Evolutionary conservation across 2,329 filamentous ascomycete genomes (phyloP).

Genomic region (Drechslera avenae): DNA sequence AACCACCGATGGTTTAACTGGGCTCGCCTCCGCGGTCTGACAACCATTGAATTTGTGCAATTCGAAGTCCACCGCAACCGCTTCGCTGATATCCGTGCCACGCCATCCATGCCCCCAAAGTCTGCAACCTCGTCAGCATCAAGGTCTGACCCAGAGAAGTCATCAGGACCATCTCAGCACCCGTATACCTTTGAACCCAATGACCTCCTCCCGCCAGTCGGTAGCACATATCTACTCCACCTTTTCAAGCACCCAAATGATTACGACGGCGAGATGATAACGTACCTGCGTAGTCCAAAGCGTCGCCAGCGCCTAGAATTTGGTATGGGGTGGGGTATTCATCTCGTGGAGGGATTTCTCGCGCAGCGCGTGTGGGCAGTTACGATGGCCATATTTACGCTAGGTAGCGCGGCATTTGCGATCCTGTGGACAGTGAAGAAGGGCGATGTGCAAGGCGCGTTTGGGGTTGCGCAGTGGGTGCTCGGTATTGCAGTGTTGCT

Average conservation of each 20-base stretch:
- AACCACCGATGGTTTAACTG: constrained; percentile 41
- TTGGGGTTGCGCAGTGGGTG: constrained; percentile 48
- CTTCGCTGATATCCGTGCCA: constrained; percentile 47
- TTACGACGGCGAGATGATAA: constrained; percentile 47
- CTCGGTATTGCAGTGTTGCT: constrained; percentile 40
- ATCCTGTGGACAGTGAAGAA: constrained; percentile 40
- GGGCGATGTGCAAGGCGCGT: constrained; percentile 49
- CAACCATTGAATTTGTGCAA: constrained; percentile 47
- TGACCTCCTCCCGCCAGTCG: constrained; percentile 48
- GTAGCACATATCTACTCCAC: constrained; percentile 46
- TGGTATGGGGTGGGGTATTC: constrained; percentile 49
- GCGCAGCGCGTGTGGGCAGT: constrained; percentile 42
- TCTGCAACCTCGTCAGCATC: constrained; percentile 17
- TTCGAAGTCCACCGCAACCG: constrained; percentile 50
- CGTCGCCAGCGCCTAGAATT: constrained; percentile 37
- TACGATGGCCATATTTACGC: constrained; percentile 34
- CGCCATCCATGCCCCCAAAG: constrained; percentile 45
- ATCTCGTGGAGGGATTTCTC: constrained; percentile 49
- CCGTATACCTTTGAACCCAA: constrained; percentile 47
- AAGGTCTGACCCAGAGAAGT: constrained; percentile 15
- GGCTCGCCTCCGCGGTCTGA: constrained; percentile 43
- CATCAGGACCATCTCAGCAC: constrained; percentile 25
- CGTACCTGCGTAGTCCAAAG: constrained; percentile 46
- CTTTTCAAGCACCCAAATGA: constrained; percentile 49
- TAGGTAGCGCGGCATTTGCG: constrained; percentile 45